phyloP scores from a whole-genome alignment of 768 basidiomycete genomes.

The Russula olivacea region DNA sequence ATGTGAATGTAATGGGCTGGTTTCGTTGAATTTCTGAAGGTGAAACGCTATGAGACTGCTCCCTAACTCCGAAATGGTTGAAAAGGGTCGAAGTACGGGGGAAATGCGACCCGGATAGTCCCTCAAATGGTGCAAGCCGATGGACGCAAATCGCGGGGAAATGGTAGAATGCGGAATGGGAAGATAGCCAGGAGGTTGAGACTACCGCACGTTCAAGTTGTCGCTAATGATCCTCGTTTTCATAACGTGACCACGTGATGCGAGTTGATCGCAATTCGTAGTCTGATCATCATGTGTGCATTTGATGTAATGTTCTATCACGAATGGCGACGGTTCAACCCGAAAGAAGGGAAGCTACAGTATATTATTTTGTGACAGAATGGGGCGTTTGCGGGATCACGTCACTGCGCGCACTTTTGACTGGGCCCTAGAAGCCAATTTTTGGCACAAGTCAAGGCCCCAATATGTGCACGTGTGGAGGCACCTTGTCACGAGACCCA shows the following conservation, averaged over 20 bases:
- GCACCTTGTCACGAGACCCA: neutral
- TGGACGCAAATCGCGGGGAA: neutral
- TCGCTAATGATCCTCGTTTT: neutral
- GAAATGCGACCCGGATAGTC: neutral
- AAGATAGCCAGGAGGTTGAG: too few relatives aligned
- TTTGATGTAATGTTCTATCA: neutral
- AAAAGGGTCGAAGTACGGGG: neutral
- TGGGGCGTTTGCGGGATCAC: too few relatives aligned
- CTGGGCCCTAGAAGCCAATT: too few relatives aligned
- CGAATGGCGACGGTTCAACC: neutral
- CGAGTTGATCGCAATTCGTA: too few relatives aligned
- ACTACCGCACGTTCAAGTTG: neutral
- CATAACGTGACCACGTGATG: too few relatives aligned
- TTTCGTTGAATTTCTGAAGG: slow-evolving; percentile 6
- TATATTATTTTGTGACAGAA: too few relatives aligned
- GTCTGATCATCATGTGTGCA: neutral
- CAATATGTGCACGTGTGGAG: neutral
- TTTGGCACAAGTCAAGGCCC: neutral
- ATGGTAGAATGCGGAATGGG: neutral
- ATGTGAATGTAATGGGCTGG: neutral
- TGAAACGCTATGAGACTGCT: neutral
- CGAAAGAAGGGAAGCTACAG: neutral
- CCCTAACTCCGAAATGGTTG: neutral
- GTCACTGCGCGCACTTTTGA: too few relatives aligned
- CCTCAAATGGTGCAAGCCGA: neutral